A percentile compares a stretch with the other conserved stretches of the same genome.
These are phyloP conservation scores for Ramularia endophylla DNA, from an alignment of 2,329 filamentous ascomycete species.

Conservation along the genomic window DNA sequence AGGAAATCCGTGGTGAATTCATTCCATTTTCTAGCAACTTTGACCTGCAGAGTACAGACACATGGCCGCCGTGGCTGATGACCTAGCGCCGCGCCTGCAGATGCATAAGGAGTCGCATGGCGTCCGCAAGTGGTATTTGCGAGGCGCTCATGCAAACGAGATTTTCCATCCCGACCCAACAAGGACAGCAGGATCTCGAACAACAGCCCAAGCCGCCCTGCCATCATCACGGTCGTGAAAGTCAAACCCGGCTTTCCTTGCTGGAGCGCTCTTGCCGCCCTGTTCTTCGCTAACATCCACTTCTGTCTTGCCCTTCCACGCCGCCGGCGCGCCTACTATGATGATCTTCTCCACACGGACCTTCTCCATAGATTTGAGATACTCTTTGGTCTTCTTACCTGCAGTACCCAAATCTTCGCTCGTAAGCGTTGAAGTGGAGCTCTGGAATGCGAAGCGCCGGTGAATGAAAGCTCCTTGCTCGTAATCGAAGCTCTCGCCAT, in stretches of 20 bases:
- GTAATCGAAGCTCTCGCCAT: constrained; percentile 89
- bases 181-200: constrained; percentile 57
- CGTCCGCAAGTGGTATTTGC: neutral
- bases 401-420: constrained; percentile 57
- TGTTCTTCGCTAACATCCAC: constrained; percentile 59
- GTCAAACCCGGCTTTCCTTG: constrained; percentile 51
- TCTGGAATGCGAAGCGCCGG: constrained; percentile 65
- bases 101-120: too few species aligned
- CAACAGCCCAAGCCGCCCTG: constrained; percentile 57
- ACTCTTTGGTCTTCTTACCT: constrained; percentile 60
- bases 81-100: too few species aligned
- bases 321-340: constrained; percentile 68
- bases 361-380: constrained; percentile 70
- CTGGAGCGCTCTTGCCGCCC: constrained; percentile 36
- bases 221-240: constrained; percentile 50
- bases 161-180: constrained; percentile 61
- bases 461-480: constrained; percentile 83
- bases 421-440: constrained; percentile 51
- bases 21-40: too few species aligned
- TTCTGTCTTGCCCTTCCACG: constrained; percentile 61
- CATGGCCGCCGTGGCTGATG: too few species aligned
- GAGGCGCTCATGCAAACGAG: constrained; percentile 38
- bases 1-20: too few species aligned
- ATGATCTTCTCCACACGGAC: constrained; percentile 81
- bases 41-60: too few species aligned